These are phyloP conservation scores for Chlamydomonas sphaeroides DNA, from an alignment of 139 green algal genomes.

Conservation along the genomic window DNA sequence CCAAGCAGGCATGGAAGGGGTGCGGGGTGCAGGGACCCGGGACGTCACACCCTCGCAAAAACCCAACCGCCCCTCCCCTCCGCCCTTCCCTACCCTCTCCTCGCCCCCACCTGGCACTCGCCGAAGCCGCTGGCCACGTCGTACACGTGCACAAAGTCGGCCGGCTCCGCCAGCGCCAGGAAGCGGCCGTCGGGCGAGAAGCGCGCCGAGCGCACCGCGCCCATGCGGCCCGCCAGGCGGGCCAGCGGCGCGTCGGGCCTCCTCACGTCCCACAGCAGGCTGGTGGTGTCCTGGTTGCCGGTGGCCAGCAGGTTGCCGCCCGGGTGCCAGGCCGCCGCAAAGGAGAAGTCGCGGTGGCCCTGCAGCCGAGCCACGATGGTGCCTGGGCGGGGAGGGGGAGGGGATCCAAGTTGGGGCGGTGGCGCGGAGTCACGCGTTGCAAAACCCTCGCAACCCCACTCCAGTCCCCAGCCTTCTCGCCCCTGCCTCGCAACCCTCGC, in stretches of 20 bases:
- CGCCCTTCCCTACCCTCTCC: too few species aligned
- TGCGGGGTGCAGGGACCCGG: too few species aligned
- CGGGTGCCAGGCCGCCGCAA: conserved; percentile 93
- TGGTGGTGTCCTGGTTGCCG: conserved; percentile 92
- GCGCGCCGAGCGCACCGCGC: conserved; percentile 79
- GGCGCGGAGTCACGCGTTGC: not conserved
- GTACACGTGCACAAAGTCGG: conserved; percentile 95
- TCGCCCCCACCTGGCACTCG: conserved; percentile 29
- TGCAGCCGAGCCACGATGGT: conserved; percentile 14
- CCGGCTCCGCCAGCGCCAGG: conserved; percentile 88
- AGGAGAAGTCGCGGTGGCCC: conserved; percentile 94
- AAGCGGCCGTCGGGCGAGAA: conserved; percentile 80
- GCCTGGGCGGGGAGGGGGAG: not conserved
- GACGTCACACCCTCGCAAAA: too few species aligned
- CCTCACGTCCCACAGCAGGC: conserved; percentile 84
- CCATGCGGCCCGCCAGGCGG: conserved; percentile 76
- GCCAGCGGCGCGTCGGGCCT: conserved; percentile 39
- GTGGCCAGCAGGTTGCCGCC: conserved; percentile 85
- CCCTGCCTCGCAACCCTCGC: too few species aligned
- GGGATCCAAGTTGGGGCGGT: not conserved
- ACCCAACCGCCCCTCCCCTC: too few species aligned
- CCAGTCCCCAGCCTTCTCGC: too few species aligned
- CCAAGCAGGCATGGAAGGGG: not conserved
- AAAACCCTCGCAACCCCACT: too few species aligned
- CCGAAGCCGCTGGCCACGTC: conserved; percentile 66